phyloP scores from a whole-genome alignment of 306 rosid genomes.

The Mucuna pruriens region DNA sequence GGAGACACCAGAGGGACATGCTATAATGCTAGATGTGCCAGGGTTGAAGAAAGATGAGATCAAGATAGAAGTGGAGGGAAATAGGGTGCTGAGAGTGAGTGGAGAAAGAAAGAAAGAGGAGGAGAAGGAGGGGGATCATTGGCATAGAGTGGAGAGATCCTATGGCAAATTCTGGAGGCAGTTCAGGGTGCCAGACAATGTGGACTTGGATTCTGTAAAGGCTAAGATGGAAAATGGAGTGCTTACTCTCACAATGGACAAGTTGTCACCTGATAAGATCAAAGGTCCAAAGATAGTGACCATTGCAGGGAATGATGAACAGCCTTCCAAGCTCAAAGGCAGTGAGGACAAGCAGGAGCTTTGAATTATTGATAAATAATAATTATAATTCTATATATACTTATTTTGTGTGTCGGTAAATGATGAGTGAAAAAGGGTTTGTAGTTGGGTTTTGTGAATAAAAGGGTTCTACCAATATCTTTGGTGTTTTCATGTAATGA shows the following conservation, averaged over 20 bases:
- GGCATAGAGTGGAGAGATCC: constrained; percentile 68
- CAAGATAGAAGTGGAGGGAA: constrained; percentile 60
- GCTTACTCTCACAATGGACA: constrained; percentile 56
- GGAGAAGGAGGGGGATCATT: constrained; percentile 58
- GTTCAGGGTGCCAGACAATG: constrained; percentile 59
- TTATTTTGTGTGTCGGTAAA: neutral
- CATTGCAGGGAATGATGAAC: constrained; percentile 51
- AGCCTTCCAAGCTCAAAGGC: constrained; percentile 30
- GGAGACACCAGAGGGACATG: constrained; percentile 63
- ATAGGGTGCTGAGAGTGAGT: constrained; percentile 57
- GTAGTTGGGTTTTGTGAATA: constrained; percentile 28
- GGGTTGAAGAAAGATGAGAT: constrained; percentile 60
- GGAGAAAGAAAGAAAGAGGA: constrained; percentile 69
- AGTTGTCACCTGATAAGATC: constrained; percentile 61
- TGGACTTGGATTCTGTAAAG: constrained; percentile 60
- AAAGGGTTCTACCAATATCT: constrained; percentile 13
- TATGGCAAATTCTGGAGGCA: constrained; percentile 72
- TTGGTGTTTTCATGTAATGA: neutral
- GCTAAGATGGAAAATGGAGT: constrained; percentile 65
- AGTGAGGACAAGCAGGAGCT: constrained; percentile 55
- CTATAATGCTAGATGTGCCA: constrained; percentile 65
- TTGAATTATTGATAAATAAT: constrained; percentile 33
- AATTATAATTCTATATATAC: neutral
- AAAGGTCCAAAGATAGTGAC: constrained; percentile 56
- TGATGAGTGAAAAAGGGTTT: neutral